Conservation (phyloP, 78 protist species). For the Monosiga brevicollis region DNA sequence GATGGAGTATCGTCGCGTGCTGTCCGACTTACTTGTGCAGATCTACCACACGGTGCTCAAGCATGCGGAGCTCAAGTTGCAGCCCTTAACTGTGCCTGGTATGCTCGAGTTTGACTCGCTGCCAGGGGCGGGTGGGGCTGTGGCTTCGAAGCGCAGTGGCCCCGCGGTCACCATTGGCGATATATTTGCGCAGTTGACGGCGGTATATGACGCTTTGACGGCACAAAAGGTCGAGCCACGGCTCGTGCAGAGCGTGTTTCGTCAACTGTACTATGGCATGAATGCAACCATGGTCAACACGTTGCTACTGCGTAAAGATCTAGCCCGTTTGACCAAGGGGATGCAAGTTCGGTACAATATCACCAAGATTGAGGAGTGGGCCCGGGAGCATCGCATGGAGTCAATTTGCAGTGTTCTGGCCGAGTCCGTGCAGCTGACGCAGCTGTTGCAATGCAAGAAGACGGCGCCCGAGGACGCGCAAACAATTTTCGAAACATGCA, state of each 20-base stretch:
- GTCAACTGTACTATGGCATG: conserved; percentile 2
- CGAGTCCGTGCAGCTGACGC: background rate
- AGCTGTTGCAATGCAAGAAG: conserved; percentile 9
- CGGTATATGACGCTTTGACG: background rate
- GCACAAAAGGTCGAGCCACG: background rate
- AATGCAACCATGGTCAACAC: conserved; percentile 2
- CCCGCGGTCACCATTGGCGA: background rate
- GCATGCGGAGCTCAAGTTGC: background rate
- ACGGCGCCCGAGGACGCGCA: background rate
- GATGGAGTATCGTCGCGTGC: background rate
- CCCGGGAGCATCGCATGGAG: background rate
- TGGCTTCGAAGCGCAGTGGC: background rate
- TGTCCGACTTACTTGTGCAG: conserved; percentile 10
- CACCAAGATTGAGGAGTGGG: background rate
- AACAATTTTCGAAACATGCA: background rate
- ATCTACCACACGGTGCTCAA: conserved; percentile 8
- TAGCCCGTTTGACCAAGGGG: conserved; percentile 15
- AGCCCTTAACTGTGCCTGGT: background rate
- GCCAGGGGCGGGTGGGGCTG: background rate
- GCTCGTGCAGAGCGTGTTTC: conserved; percentile 6
- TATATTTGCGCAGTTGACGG: background rate
- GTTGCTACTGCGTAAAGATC: conserved; percentile 11
- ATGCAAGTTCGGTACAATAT: conserved; percentile 14
- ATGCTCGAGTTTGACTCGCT: conserved; percentile 6
- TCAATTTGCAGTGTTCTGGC: background rate